These are phyloP conservation scores for Lepidopterella palustris DNA, from an alignment of 495 filamentous ascomycete species.

Conservation along the genomic window DNA sequence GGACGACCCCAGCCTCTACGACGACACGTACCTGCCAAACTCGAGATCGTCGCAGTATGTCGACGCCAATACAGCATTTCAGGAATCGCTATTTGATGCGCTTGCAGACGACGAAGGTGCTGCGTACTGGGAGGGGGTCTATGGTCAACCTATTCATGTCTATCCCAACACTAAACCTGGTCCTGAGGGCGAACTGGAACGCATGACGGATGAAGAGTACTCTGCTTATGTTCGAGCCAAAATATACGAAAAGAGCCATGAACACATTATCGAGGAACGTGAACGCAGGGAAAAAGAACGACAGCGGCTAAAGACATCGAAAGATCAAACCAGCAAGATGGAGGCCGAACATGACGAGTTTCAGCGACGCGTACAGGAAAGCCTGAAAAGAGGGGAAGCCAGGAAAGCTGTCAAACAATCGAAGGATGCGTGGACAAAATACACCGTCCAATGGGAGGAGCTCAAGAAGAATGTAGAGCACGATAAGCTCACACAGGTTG, in stretches of 20 bases:
- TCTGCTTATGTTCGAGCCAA: slow-evolving; percentile 69
- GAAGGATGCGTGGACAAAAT: slow-evolving; percentile 56
- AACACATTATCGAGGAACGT: slow-evolving; percentile 58
- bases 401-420: slow-evolving; percentile 47
- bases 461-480: slow-evolving; percentile 39
- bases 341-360: slow-evolving; percentile 26
- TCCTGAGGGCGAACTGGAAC: slow-evolving; percentile 60
- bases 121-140: slow-evolving; percentile 87
- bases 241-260: slow-evolving; percentile 89
- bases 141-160: slow-evolving; percentile 81
- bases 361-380: slow-evolving; percentile 42
- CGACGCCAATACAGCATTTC: slow-evolving; percentile 68
- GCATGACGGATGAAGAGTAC: slow-evolving; percentile 89
- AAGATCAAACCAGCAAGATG: slow-evolving; percentile 39
- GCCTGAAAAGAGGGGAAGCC: slow-evolving; percentile 44
- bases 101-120: slow-evolving; percentile 97
- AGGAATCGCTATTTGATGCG: slow-evolving; percentile 97
- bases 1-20: background rate
- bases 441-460: slow-evolving; percentile 56
- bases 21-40: background rate
- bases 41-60: slow-evolving; percentile 18
- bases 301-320: slow-evolving; percentile 32
- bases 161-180: slow-evolving; percentile 46
- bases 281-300: slow-evolving; percentile 49
- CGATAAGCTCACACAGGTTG: background rate